Evolutionary conservation across 1,284 basidiomycete genomes (phyloP).

Genomic region (Ceratobasidium sp.): DNA sequence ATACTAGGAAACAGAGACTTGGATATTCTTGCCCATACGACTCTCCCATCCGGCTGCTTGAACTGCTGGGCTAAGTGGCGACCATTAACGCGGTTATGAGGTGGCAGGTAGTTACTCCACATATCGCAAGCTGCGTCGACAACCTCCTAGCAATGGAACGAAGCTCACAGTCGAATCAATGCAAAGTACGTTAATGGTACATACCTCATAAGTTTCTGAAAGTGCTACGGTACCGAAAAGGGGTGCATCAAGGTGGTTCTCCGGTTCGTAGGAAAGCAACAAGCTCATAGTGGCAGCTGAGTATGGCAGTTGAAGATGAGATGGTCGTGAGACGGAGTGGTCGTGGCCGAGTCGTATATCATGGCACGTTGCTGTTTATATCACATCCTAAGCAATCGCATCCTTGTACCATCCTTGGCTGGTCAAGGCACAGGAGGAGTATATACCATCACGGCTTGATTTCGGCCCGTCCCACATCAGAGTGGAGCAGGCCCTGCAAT

Average conservation of each 20-base stretch:
- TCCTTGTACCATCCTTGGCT: no score
- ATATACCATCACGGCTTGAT: not conserved
- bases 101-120: constrained; percentile 12
- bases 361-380: no score
- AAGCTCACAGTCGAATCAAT: not conserved
- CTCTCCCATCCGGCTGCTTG: not conserved
- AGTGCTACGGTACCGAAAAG: not conserved
- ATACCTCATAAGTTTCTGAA: constrained; percentile 18
- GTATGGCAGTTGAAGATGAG: not conserved
- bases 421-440: no score
- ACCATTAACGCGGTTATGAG: not conserved
- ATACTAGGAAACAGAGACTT: not conserved
- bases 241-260: not conserved
- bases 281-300: constrained; percentile 6
- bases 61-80: constrained; percentile 3
- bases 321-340: not conserved
- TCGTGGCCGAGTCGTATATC: not conserved
- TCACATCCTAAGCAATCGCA: no score
- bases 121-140: constrained; percentile 12
- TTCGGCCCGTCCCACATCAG: not conserved
- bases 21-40: constrained; percentile 1
- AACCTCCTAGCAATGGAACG: constrained; percentile 14
- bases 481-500: no score
- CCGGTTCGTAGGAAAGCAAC: constrained; percentile 17
- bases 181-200: not conserved